These are phyloP conservation scores for Hypoxylon crocopeplum DNA, from an alignment of 495 filamentous ascomycete genomes.

Conservation along the genomic window DNA sequence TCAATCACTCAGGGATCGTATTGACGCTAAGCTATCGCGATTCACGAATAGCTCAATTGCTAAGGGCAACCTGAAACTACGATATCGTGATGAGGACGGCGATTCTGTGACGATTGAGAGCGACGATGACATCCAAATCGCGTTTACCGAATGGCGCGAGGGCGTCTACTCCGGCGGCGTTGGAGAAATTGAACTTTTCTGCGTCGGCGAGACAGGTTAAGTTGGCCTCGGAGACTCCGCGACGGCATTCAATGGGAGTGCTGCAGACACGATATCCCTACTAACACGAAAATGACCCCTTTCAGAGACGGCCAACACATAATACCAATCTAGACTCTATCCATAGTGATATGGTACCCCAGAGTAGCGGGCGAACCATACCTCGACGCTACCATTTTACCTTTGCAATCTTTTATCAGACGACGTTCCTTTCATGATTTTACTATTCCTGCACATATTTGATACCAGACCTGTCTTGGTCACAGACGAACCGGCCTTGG, in stretches of 20 bases:
- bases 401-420: conserved; percentile 4
- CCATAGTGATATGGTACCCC: conserved; percentile 14
- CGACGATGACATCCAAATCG: conserved; percentile 93
- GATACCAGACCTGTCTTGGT: conserved; percentile 36
- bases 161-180: conserved; percentile 70
- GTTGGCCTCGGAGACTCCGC: neutral
- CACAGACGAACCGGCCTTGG: conserved; percentile 24
- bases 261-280: neutral
- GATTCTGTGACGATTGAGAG: conserved; percentile 92
- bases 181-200: conserved; percentile 85
- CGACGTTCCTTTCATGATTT: conserved; percentile 31
- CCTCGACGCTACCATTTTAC: conserved; percentile 19
- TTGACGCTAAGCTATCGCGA: conserved; percentile 89
- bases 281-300: neutral
- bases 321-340: conserved; percentile 9
- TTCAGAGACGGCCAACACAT: conserved; percentile 3
- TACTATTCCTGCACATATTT: conserved; percentile 39
- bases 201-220: conserved; percentile 48
- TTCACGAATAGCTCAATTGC: conserved; percentile 82
- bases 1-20: conserved; percentile 91
- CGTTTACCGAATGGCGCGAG: conserved; percentile 91
- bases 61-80: conserved; percentile 77
- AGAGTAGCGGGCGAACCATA: conserved; percentile 2
- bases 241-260: no score
- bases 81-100: conserved; percentile 90